Evolutionary conservation across 2,329 filamentous ascomycete species (phyloP), one percentile per base, ranked within the genome.

Genomic region (Phyllosticta citrichinensis): DNA sequence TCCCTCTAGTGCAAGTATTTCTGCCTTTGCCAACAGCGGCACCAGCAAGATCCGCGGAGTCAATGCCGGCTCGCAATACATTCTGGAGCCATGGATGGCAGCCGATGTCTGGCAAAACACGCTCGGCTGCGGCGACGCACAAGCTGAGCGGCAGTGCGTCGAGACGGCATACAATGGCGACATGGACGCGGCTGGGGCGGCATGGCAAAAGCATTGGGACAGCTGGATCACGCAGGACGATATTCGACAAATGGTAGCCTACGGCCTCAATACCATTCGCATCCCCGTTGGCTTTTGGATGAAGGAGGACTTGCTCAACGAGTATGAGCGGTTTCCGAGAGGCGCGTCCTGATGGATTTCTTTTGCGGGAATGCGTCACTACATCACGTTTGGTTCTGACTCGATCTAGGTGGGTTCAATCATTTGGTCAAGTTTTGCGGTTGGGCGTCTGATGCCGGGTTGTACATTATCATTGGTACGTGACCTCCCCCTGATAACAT

Each of bases 231-330:
- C 75, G 3, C 66, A 77, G 60, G 66, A 72, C 2, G 81, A 83
- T 66, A 73, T 84, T 56, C 67, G 75, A 22, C 68, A 78, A 64
- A 83, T 83, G 71, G 66, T 71, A n/a, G 72, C 68, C 52, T 78
- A 76, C 52, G 79, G 80, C 0, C 69, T 83, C 51, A 83, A 83
- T 66, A 80, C 80, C 0, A 73, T 84, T 55, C 75, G 81, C 5
- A 77, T 84, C 22, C 80, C 81, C 0, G 70, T 83, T 3, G 82
- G 81, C 9, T 84, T 81, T 69, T 84, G 81, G 81, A 71, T 83
- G 47, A 72, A 78, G 51, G 80, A 82, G 65, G 74, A 75, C 47
- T 68, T 81, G 2, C 78, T 83, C 11, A 58, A 66, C 19, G 68
- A 73, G 52, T 78, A 74, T 30, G 81, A 83, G 68, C 73, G 80